A percentile compares a stretch with the other conserved stretches of the same genome.
phyloP scores from a whole-genome alignment of 352 stramenopile species.

The Globisporangium takayamanum region DNA sequence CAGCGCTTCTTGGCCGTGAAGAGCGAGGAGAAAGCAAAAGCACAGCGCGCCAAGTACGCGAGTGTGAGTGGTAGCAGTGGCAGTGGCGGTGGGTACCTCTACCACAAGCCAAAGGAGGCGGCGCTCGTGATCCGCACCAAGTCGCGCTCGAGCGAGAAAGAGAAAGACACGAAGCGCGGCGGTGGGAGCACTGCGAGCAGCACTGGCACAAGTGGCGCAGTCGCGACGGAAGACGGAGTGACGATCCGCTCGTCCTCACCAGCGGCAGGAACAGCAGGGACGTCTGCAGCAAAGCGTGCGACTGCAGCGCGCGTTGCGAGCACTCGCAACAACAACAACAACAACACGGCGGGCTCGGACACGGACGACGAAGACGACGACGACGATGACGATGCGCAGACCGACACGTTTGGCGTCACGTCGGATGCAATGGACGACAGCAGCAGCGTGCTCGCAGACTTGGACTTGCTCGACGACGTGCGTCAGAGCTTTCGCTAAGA shows the following conservation, averaged over 20 bases:
- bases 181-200: conserved; percentile 46
- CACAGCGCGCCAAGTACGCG: conserved; percentile 37
- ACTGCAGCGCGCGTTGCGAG: not conserved
- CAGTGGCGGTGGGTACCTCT: conserved; percentile 29
- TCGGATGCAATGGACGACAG: conserved; percentile 12
- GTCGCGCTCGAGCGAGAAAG: conserved; percentile 45
- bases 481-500: not conserved
- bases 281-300: conserved; percentile 4
- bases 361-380: conserved; percentile 66
- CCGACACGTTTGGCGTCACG: conserved; percentile 37
- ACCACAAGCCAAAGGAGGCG: conserved; percentile 72
- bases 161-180: conserved; percentile 38
- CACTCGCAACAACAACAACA: conserved; percentile 1
- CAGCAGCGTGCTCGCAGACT: conserved; percentile 8
- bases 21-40: conserved; percentile 49
- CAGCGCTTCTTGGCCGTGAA: conserved; percentile 53
- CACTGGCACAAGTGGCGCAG: conserved; percentile 20
- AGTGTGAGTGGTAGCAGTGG: conserved; percentile 4
- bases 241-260: conserved; percentile 41
- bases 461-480: conserved; percentile 9
- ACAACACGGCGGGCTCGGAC: conserved; percentile 40
- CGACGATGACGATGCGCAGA: conserved; percentile 35
- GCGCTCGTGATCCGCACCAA: conserved; percentile 76
- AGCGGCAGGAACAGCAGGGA: conserved; percentile 7
- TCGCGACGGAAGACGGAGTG: conserved; percentile 26